A percentile compares a stretch with the other conserved stretches of the same genome.
These are phyloP conservation scores for Pichia sp. DNA, from an alignment of 1,139 yeast species.

Conservation along the genomic window DNA sequence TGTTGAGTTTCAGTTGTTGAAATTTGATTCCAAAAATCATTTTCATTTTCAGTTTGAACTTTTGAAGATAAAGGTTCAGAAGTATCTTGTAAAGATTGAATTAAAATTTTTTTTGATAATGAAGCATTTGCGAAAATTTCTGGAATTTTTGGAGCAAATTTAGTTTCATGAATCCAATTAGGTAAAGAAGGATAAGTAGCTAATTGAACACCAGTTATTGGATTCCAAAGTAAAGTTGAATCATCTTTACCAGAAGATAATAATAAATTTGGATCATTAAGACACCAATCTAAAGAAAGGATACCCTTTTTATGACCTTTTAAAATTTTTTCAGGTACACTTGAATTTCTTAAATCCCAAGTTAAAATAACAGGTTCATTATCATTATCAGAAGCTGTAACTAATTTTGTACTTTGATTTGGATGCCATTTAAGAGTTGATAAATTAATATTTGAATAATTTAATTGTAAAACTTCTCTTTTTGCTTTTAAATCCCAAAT, in stretches of 20 bases:
- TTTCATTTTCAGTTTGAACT: constrained; percentile 41
- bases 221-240: constrained; percentile 86
- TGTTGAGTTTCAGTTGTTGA: constrained; percentile 72
- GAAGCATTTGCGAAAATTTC: constrained; percentile 92
- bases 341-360: constrained; percentile 93
- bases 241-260: constrained; percentile 91
- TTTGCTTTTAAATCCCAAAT: constrained; percentile 91
- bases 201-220: constrained; percentile 57
- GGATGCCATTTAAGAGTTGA: constrained; percentile 74
- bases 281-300: constrained; percentile 89
- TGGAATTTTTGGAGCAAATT: constrained; percentile 83
- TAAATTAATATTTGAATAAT: constrained; percentile 57
- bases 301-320: constrained; percentile 86
- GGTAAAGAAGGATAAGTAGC: constrained; percentile 90
- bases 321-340: constrained; percentile 74
- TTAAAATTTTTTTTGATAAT: constrained; percentile 76
- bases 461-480: constrained; percentile 81
- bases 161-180: constrained; percentile 88
- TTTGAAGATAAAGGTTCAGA: constrained; percentile 47
- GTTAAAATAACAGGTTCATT: constrained; percentile 72
- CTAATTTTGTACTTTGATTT: constrained; percentile 83
- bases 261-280: constrained; percentile 69
- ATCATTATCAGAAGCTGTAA: constrained; percentile 84
- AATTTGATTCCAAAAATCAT: constrained; percentile 83
- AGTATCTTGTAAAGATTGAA: constrained; percentile 86